Percentiles rank a stretch among this genome's conserved stretches.
Evolutionary conservation across 129 eudicot species (phyloP).

Genomic region (Heracleum sosnowskyi): DNA sequence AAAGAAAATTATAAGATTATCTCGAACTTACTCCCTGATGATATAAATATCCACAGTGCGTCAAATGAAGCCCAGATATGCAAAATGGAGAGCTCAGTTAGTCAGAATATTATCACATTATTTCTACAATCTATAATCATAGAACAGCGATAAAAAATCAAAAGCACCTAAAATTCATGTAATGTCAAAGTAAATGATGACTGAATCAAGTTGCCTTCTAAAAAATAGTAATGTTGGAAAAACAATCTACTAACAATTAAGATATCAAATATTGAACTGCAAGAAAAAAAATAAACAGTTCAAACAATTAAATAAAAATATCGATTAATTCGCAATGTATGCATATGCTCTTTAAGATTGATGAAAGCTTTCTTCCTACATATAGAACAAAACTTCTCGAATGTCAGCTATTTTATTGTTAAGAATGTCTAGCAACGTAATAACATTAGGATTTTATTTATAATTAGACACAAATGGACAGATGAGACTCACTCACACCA

Average conservation of each 20-base stretch:
- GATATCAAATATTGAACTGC: background rate
- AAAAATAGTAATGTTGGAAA: background rate
- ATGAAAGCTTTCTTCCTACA: background rate
- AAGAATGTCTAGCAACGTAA: background rate
- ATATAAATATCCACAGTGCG: slow-evolving; percentile 15
- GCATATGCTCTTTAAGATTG: background rate
- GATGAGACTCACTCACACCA: background rate
- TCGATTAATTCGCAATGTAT: background rate
- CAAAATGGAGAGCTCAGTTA: slow-evolving; percentile 28
- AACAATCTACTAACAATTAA: background rate
- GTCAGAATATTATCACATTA: slow-evolving; percentile 7
- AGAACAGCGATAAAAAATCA: background rate
- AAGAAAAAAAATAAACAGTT: background rate
- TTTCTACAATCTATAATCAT: background rate
- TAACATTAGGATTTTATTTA: background rate
- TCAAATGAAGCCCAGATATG: slow-evolving; percentile 24
- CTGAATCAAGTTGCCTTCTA: background rate
- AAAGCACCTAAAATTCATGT: background rate
- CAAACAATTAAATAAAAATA: background rate
- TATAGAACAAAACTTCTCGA: background rate
- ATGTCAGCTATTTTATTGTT: background rate
- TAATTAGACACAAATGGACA: background rate
- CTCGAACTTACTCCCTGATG: slow-evolving; percentile 68
- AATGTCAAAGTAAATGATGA: background rate
- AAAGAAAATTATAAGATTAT: background rate